A percentile compares a stretch with the other conserved stretches of the same genome.
These are phyloP conservation scores for Staphylotrichum longicolle DNA, from an alignment of 495 filamentous ascomycete species.

Conservation along the genomic window DNA sequence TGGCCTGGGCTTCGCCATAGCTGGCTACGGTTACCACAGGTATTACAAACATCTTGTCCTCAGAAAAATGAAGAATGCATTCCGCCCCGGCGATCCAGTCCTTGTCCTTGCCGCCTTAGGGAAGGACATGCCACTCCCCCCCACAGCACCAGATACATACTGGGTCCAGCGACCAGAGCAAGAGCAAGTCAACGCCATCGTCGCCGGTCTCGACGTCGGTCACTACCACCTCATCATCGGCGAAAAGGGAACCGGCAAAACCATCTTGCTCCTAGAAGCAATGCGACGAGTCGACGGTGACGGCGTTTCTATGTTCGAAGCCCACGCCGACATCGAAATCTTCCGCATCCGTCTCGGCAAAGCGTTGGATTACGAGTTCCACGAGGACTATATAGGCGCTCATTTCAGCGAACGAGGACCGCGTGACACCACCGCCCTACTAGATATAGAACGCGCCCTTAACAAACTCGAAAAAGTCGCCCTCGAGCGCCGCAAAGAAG, in stretches of 20 bases:
- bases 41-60: constrained; percentile 89
- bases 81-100: constrained; percentile 86
- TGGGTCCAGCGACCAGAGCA: constrained; percentile 87
- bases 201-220: constrained; percentile 64
- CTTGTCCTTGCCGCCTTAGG: constrained; percentile 77
- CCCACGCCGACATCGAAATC: constrained; percentile 91
- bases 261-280: constrained; percentile 88
- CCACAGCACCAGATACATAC: constrained; percentile 57
- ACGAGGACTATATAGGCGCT: constrained; percentile 86
- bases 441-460: constrained; percentile 94
- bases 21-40: constrained; percentile 80
- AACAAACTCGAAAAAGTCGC: constrained; percentile 98
- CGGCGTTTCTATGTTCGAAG: constrained; percentile 91
- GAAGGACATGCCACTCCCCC: constrained; percentile 49
- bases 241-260: constrained; percentile 97
- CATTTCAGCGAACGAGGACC: constrained; percentile 94
- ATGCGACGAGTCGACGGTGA: constrained; percentile 89
- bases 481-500: constrained; percentile 54
- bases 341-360: constrained; percentile 93
- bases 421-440: constrained; percentile 79
- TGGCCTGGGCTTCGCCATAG: constrained; percentile 65
- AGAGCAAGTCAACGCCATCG: constrained; percentile 68
- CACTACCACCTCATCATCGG: constrained; percentile 94
- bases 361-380: constrained; percentile 89
- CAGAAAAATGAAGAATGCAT: constrained; percentile 87